phyloP scores from a whole-genome alignment of 164 flowering plant genomes.

The Taxillus chinensis region DNA sequence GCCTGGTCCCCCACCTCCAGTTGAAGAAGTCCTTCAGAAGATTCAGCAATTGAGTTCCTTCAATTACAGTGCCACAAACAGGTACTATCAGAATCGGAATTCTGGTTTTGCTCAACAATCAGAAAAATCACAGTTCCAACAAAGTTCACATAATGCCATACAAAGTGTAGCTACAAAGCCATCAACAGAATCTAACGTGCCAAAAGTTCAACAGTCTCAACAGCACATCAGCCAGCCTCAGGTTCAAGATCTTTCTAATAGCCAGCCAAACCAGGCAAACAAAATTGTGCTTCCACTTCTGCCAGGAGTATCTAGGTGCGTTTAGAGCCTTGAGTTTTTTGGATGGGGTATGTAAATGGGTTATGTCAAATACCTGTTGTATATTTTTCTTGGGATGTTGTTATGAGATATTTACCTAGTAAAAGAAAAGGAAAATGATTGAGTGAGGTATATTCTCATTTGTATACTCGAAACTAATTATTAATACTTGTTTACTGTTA shows the following conservation, averaged over 20 bases:
- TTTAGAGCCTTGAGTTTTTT: slow-evolving; percentile 58
- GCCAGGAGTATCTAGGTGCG: slow-evolving; percentile 97
- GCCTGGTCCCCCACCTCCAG: slow-evolving; percentile 95
- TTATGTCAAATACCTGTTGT: slow-evolving; percentile 28
- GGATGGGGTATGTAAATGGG: slow-evolving; percentile 23
- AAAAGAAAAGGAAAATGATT: too few relatives aligned
- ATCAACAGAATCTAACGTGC: slow-evolving; percentile 33
- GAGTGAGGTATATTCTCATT: too few relatives aligned
- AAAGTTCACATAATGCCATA: slow-evolving; percentile 32
- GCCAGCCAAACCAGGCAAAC: slow-evolving; percentile 51
- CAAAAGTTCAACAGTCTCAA: slow-evolving; percentile 44
- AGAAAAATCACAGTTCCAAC: slow-evolving; percentile 54
- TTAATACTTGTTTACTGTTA: too few relatives aligned
- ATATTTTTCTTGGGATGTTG: slow-evolving; percentile 5
- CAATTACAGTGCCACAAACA: slow-evolving; percentile 51
- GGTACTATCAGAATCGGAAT: slow-evolving; percentile 60
- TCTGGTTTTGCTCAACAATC: slow-evolving; percentile 43
- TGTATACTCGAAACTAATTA: too few relatives aligned
- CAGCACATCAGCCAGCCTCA: slow-evolving; percentile 52
- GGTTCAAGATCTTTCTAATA: slow-evolving; percentile 43
- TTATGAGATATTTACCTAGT: neutral
- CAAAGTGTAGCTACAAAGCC: slow-evolving; percentile 44
- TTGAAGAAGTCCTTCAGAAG: slow-evolving; percentile 95
- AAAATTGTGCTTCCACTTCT: slow-evolving; percentile 62
- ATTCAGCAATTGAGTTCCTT: slow-evolving; percentile 76